Evolutionary conservation across 108 stramenopile species (phyloP), one percentile per base, ranked within the genome.

Genomic region (Nitzschia sp.): DNA sequence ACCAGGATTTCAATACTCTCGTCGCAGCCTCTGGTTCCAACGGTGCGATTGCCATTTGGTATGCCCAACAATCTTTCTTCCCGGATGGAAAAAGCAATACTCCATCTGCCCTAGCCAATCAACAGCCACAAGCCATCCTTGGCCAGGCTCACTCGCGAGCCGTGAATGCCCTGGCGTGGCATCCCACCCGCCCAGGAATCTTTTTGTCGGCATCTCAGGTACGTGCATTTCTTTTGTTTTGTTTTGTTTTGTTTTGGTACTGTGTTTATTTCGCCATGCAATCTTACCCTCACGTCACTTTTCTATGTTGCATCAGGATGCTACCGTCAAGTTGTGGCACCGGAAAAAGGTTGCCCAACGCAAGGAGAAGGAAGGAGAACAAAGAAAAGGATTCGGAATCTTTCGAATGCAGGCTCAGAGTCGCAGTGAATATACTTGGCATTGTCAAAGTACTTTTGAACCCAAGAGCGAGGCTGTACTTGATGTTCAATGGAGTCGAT

Each of bases 11-110:
- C 34, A 83, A 86, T 52, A 63, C 80, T 12, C 76, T 93, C 10
- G 78, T 93, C 11, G 87, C 92, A 12, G 92, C 83, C 15, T 84
- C 85, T 60, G 91, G 89, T 66, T 90, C 89, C 20, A 93, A 93
- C 72, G 92, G 92, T 38, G 84, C 87, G 21, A 78, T 93, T 41
- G 85, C 87, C 19, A 75, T 87, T 38, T 92, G 88, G 88, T 78
- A 67, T 65, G 86, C 87, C 24, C 48, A 54, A 24, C 51, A 53
- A 51, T 52, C 60, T 0, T 69, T 72, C 46, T 63, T 83, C 60
- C 58, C 80, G 17, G 72, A 67, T n/a, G 66, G 77, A 25, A 63
- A 53, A 51, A 72, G 72, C 55, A 43, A 69, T 43, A 57, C 39
- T 21, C 58, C 77, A 10, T 59, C 69, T 7, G 67, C 82, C 19